Base-by-base conservation (phyloP, 192 early-diverging fungal species). In the Phycomyces blakesleeanus region DNA sequence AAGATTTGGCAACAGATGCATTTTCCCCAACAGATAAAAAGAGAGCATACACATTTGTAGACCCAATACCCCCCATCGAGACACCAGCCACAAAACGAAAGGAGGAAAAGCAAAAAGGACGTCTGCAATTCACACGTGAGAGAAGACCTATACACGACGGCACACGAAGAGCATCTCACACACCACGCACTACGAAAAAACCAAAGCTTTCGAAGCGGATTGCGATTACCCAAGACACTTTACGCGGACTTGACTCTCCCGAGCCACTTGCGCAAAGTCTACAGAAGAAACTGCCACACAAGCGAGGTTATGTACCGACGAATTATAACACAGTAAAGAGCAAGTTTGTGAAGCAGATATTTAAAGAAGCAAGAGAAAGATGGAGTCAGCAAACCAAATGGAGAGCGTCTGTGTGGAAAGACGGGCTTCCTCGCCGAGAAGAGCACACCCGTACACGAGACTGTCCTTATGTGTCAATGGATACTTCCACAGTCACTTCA, bases 121-220 rank as follows among this genome's bases (percentile, higher is more conserved):
- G 44, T 12, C 2, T 47, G 18, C 18, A 2, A 47, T 47, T 47
- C 18, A 47, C 44, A 7, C 10, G 21, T 22, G 20, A 24, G 21
- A 54, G 21, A 29, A 11, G 52, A 18, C 51, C 51, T 18, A 47
- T 12, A 6, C 44, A 47, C 44, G 18, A 47, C 47, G 10, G 10
- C 10, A 10, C 47, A 18, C 47, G 47, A 49, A 18, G 16, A 18
- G 2, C 47, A 18, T 29, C 54, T 22, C 51, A 8, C 51, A 20
- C 24, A 51, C 26, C 54, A 55, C 54, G 54, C 34, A 60, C 58
- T 15, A 20, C 44, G 2, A 60, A 60, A 25, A 60, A 60, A 22
- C 66, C 66, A 1, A 68, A 68, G 34, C 25, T 68, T 1, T 68
- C 66, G 15, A 68, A 68, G 27, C 49, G 66, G 12, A 68, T 68